Conservation (phyloP, 2,329 filamentous ascomycete species). For the Fusarium setosum region DNA sequence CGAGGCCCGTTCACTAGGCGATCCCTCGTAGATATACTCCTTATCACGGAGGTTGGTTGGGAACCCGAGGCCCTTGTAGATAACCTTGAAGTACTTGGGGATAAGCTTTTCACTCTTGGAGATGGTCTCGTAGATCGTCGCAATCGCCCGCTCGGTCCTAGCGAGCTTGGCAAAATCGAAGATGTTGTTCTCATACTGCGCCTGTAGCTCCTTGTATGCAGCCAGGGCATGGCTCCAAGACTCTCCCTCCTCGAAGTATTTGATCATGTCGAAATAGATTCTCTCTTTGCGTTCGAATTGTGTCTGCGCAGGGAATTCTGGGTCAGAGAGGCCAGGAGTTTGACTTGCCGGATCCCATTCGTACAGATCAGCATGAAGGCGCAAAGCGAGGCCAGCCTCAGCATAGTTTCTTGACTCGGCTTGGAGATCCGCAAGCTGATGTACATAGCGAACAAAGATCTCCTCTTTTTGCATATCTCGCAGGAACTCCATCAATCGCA, state of each 20-base stretch:
- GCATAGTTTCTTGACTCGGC: conserved; percentile 80
- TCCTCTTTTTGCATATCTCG: conserved; percentile 97
- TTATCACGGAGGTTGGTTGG: conserved; percentile 85
- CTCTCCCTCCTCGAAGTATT: conserved; percentile 92
- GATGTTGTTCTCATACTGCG: conserved; percentile 89
- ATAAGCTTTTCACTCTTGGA: conserved; percentile 82
- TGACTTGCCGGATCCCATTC: conserved; percentile 84
- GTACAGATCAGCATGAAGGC: conserved; percentile 92
- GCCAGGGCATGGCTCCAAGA: conserved; percentile 90
- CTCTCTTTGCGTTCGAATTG: conserved; percentile 93
- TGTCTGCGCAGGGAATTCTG: conserved; percentile 83
- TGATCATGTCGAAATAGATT: conserved; percentile 94
- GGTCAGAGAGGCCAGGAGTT: conserved; percentile 75
- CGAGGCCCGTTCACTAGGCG: conserved; percentile 78
- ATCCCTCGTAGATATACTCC: conserved; percentile 91
- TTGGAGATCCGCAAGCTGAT: conserved; percentile 87
- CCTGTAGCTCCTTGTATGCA: conserved; percentile 89
- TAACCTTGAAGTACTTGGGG: conserved; percentile 91
- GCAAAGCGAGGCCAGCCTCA: conserved; percentile 88
- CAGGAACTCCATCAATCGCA: conserved; percentile 95
- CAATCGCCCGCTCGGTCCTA: conserved; percentile 88
- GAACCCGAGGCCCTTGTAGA: conserved; percentile 91
- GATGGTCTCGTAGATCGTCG: conserved; percentile 90
- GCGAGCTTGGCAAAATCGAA: conserved; percentile 95
- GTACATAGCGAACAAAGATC: conserved; percentile 95